Conservation (phyloP, 176 grass and related monocot genomes). For the Tillandsia fasciculata region DNA sequence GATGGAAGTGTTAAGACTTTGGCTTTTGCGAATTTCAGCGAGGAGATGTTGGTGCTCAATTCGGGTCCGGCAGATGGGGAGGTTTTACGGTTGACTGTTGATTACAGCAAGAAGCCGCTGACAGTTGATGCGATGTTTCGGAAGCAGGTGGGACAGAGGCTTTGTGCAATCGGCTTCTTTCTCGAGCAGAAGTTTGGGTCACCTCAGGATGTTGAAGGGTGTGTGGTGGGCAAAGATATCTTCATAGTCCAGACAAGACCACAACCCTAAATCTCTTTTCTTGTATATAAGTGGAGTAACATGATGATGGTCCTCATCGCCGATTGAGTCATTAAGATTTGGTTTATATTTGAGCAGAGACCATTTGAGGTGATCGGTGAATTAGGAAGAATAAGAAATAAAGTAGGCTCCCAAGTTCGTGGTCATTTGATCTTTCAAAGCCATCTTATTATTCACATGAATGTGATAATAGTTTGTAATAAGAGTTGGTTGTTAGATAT, state of each 20-base stretch:
- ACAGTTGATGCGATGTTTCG: constrained; percentile 57
- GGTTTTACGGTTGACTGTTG: constrained; percentile 45
- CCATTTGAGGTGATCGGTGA: no score
- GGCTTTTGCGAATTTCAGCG: constrained; percentile 93
- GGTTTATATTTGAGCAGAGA: no score
- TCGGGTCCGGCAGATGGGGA: constrained; percentile 61
- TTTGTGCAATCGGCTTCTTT: constrained; percentile 69
- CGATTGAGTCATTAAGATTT: no score
- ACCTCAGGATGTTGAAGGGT: constrained; percentile 90
- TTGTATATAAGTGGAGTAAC: not conserved
- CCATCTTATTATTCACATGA: no score
- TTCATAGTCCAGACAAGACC: constrained; percentile 90
- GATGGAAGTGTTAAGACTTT: constrained; percentile 50
- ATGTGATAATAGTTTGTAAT: no score
- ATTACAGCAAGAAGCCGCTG: constrained; percentile 81
- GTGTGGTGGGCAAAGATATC: constrained; percentile 66
- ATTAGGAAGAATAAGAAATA: no score
- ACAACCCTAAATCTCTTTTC: constrained; percentile 35
- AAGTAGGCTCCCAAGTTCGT: no score
- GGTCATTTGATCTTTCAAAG: no score
- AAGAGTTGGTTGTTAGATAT: no score
- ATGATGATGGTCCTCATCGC: not conserved
- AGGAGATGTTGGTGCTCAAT: constrained; percentile 56
- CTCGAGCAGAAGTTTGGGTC: constrained; percentile 80
- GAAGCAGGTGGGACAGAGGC: constrained; percentile 59